Evolutionary conservation across 2,329 filamentous ascomycete species (phyloP), one percentile per base, ranked within the genome.

Genomic region (Calonectria naviculata): DNA sequence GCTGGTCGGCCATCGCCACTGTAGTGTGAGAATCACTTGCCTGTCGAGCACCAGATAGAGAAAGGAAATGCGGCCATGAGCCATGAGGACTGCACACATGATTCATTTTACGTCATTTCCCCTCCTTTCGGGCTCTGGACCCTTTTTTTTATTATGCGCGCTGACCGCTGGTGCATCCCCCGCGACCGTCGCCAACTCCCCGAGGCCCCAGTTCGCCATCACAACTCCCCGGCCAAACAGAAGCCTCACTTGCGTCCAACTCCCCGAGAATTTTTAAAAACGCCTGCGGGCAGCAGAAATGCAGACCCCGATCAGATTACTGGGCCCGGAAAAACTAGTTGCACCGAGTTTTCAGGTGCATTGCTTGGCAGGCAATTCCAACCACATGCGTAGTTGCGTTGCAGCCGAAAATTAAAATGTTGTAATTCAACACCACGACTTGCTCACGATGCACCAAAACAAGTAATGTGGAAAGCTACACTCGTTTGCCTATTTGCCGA

Each of bases 151-250:
- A 34, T 15, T 38, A 38, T 36, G 52, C 34, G 52, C 52, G 52
- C 34, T 58, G 52, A 58, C 31, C 52, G 52, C 52, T 21, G 15
- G 13, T 15, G 24, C 46, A 7, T 9, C 9, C 13, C 52, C 34
- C 34, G 52, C 52, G 52, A 58, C 52, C 52, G 31, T 58, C 9
- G 52, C 13, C 52, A 58, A 58, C 52, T 58, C 52, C 52, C 52
- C 52, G 52, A 58, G 29, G 52, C 31, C 36, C 52, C 52, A 58
- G 13, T 24, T 26, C 34, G 31, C 21, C 19, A 26, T 17, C 2
- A 58, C 52, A 58, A 58, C 52, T 58, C 52, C 52, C 52, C 52
- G 52, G 12, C 52, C 52, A 58, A 58, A 28, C 34, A 58, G n/a
- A 58, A 19, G 31, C 52, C 12, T 17, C 24, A 9, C 31, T 26